Base-by-base conservation (phyloP, 805 yeast species). In the Pichia nanzhaoensis region DNA sequence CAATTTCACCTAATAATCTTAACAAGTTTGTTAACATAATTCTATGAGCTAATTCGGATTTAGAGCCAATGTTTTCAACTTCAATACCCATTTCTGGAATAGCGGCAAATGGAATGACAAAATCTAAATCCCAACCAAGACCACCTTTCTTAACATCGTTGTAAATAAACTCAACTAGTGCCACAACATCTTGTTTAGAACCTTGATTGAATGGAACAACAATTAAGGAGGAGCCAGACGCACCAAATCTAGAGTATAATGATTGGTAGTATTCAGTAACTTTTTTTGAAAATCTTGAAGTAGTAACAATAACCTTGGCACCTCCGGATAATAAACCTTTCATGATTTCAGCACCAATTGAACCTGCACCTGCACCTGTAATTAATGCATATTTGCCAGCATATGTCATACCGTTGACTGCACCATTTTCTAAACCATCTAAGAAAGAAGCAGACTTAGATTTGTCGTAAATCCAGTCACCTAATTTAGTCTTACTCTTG, bases 201-300 rank as follows among this genome's bases (percentile, higher is more conserved):
- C 95, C 99, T 74, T 93, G 99, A 75, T 93, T 93, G 77, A 93
- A 93, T 55, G 99, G 99, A 57, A 93, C 99, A 54, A 93, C 97
- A 57, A 88, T 84, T 65, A 93, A 77, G 52, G 90, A 80, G 41
- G 96, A 85, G 35, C 96, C 97, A 52, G 85, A 68, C 46, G 96
- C 86, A 71, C 99, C 99, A 59, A 76, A 84, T 60, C 91, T 82
- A 42, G 96, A 82, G 68, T 93, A 95, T 72, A 91, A 75, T 51
- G 84, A 75, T 74, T 93, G 99, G 72, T 90, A 93, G 71, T 81
- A 91, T 69, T 93, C 98, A 45, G 98, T 90, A 41, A 88, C 95
- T 65, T 82, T 78, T 73, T 87, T 86, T 52, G 95, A 85, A 77
- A 84, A 93, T 67, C 96, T 79, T 22, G 96, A 89, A 43, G 99